phyloP scores from a whole-genome alignment of 805 yeast species.

The Metschnikowia vanudenii region DNA sequence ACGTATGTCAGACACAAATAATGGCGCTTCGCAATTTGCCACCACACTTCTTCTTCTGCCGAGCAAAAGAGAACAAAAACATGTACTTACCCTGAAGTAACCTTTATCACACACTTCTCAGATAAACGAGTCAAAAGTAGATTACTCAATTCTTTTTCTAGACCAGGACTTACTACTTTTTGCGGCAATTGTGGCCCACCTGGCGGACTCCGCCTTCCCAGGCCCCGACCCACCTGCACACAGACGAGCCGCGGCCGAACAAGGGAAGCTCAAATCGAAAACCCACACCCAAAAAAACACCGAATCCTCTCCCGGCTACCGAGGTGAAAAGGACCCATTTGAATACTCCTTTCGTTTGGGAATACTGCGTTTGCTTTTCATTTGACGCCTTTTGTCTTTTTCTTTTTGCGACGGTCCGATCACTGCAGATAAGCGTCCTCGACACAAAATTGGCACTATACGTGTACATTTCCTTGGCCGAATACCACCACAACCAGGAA shows the following conservation, averaged over 20 bases:
- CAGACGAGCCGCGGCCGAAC: conserved; percentile 10
- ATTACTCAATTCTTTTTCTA: no score
- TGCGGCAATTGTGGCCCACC: no score
- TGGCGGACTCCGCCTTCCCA: background rate
- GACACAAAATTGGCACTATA: background rate
- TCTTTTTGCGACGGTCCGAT: background rate
- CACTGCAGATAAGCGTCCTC: background rate
- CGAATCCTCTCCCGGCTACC: conserved; percentile 6
- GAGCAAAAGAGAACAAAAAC: no score
- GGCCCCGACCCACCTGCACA: conserved; percentile 3
- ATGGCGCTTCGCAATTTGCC: no score
- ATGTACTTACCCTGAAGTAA: no score
- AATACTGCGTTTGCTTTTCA: background rate
- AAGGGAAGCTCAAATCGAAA: conserved; percentile 8
- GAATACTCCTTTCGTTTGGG: conserved; percentile 2
- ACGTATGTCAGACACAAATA: no score
- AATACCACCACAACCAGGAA: background rate
- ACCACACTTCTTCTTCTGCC: no score
- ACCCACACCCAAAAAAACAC: conserved; percentile 6
- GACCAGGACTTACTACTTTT: no score
- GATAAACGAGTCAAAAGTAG: no score
- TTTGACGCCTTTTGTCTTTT: background rate
- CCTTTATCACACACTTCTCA: no score
- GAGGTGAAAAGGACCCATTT: conserved; percentile 5
- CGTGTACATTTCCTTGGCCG: conserved; percentile 1